A percentile compares a stretch with the other conserved stretches of the same genome.
phyloP scores from a whole-genome alignment of 352 stramenopile species.

The Phytopythium helicoides region DNA sequence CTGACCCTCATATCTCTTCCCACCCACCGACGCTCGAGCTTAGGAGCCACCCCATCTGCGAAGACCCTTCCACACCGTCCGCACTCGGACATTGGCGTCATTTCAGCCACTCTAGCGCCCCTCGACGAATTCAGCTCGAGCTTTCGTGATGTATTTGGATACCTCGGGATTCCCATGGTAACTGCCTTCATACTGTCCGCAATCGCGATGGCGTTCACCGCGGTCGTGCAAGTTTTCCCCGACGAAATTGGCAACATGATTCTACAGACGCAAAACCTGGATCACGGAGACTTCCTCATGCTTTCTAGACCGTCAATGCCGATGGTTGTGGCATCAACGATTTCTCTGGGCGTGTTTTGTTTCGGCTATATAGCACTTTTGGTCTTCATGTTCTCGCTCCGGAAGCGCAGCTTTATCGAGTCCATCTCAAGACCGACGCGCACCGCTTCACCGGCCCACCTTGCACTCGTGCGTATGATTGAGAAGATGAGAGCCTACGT shows the following conservation, averaged over 20 bases:
- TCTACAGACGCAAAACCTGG: constrained; percentile 35
- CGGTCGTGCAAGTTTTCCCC: constrained; percentile 42
- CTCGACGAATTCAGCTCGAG: constrained; percentile 11
- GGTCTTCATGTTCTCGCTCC: constrained; percentile 34
- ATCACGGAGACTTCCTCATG: constrained; percentile 50
- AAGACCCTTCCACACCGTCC: neutral
- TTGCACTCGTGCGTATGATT: constrained; percentile 1
- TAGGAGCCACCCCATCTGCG: too few species aligned
- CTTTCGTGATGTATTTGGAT: constrained; percentile 48
- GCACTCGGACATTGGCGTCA: neutral
- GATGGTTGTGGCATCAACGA: constrained; percentile 26
- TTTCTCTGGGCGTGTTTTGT: constrained; percentile 28
- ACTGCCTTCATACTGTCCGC: constrained; percentile 30
- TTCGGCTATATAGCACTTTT: constrained; percentile 31
- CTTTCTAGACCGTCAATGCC: constrained; percentile 24
- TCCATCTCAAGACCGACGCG: constrained; percentile 15
- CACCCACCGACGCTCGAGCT: too few species aligned
- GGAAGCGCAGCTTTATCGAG: constrained; percentile 14
- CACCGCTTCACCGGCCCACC: constrained; percentile 14
- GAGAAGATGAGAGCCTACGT: neutral
- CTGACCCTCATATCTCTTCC: too few species aligned
- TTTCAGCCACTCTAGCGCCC: neutral
- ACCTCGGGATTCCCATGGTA: constrained; percentile 38
- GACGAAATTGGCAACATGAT: constrained; percentile 38
- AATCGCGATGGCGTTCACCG: constrained; percentile 28